These are phyloP conservation scores for Echinochloa phyllopogon DNA, from an alignment of 176 grass and related monocot species.

Conservation along the genomic window DNA sequence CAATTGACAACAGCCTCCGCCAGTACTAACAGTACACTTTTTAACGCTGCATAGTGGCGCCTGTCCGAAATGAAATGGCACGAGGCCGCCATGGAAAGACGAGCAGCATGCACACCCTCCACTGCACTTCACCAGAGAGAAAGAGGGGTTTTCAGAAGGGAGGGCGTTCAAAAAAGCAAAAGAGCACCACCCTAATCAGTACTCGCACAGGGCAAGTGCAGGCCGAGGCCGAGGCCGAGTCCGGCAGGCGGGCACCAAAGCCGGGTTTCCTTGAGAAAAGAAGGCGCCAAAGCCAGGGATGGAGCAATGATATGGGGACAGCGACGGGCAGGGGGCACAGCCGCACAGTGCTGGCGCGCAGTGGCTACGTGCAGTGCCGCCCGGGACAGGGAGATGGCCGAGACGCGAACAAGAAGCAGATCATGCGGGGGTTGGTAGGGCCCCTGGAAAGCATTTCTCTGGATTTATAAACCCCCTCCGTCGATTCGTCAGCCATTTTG, in stretches of 20 bases:
- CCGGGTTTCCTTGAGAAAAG: conserved; percentile 50
- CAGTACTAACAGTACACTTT: background rate
- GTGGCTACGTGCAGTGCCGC: background rate
- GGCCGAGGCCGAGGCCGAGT: too few species aligned
- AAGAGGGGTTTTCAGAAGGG: background rate
- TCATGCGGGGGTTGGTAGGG: conserved; percentile 44
- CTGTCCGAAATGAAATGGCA: conserved; percentile 19
- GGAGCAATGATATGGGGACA: conserved; percentile 36
- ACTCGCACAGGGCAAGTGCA: background rate
- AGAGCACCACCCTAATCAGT: conserved; percentile 38
- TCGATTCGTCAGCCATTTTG: conserved; percentile 20
- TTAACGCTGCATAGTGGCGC: background rate
- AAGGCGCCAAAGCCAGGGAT: conserved; percentile 34
- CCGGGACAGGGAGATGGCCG: conserved; percentile 20
- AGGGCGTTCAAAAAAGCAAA: conserved; percentile 41
- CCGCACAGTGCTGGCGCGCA: background rate
- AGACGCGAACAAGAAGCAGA: conserved; percentile 48
- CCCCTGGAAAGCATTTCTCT: background rate
- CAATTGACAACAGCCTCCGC: background rate
- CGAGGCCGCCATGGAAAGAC: conserved; percentile 48
- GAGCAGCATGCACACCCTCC: conserved; percentile 40
- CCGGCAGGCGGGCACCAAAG: conserved; percentile 28
- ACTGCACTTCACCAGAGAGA: background rate
- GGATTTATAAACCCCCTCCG: background rate
- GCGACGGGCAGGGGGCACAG: background rate